These are phyloP conservation scores for Protomyces arabidopsidicola DNA, from an alignment of 1,139 yeast species.

Conservation along the genomic window DNA sequence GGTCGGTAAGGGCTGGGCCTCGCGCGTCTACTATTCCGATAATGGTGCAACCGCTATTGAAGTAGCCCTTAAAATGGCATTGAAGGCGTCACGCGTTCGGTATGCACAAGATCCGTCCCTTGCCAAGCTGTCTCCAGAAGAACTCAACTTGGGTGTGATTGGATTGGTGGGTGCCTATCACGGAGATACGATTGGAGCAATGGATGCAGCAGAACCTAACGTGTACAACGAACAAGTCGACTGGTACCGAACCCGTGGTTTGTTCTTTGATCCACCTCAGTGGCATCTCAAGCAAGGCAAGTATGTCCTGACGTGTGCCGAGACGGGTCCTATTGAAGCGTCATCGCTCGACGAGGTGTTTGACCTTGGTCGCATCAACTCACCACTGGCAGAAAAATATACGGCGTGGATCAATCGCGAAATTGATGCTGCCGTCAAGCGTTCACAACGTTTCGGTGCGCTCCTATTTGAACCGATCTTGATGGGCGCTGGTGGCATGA, in stretches of 20 bases:
- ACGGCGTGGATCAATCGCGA: constrained; percentile 30
- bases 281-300: constrained; percentile 33
- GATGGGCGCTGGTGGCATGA: constrained; percentile 39
- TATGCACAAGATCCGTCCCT: constrained; percentile 28
- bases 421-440: constrained; percentile 24
- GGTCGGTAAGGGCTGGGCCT: constrained; percentile 33
- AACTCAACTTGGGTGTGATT: constrained; percentile 33
- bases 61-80: constrained; percentile 38
- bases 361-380: constrained; percentile 31
- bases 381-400: constrained; percentile 4
- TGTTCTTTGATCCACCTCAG: constrained; percentile 37
- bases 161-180: constrained; percentile 37
- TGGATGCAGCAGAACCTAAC: constrained; percentile 38
- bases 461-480: constrained; percentile 37
- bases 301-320: constrained; percentile 33
- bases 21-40: constrained; percentile 37
- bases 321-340: constrained; percentile 27
- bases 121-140: constrained; percentile 29
- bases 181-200: constrained; percentile 38
- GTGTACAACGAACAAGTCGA: constrained; percentile 36
- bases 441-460: constrained; percentile 36
- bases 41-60: constrained; percentile 38
- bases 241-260: constrained; percentile 37
- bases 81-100: constrained; percentile 35
- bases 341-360: constrained; percentile 32